These are phyloP conservation scores for Xylariaceae sp. DNA, from an alignment of 2,329 filamentous ascomycete species.

Conservation along the genomic window DNA sequence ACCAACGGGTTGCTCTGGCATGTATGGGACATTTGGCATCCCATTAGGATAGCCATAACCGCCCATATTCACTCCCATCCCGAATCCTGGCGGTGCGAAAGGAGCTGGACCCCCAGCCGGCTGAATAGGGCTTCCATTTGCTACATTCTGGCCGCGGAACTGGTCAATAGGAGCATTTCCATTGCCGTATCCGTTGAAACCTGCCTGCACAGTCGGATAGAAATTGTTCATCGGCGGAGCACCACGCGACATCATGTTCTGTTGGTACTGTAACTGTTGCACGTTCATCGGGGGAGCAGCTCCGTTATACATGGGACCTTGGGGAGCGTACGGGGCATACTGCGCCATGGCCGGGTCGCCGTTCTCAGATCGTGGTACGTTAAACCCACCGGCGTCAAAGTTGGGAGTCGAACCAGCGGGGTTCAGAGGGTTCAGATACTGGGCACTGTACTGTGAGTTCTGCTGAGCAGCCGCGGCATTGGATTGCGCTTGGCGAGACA, in stretches of 20 bases:
- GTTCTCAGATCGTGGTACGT: constrained; percentile 49
- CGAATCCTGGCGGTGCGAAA: constrained; percentile 32
- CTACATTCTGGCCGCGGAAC: constrained; percentile 49
- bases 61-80: constrained; percentile 30
- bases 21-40: constrained; percentile 49
- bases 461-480: constrained; percentile 32
- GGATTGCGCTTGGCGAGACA: constrained; percentile 49
- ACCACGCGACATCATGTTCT: constrained; percentile 52
- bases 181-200: constrained; percentile 50
- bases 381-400: constrained; percentile 50
- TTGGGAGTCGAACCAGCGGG: constrained; percentile 36
- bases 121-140: constrained; percentile 50
- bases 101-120: constrained; percentile 34
- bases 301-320: constrained; percentile 49
- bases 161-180: constrained; percentile 50
- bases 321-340: constrained; percentile 49
- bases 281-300: constrained; percentile 47
- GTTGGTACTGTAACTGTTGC: constrained; percentile 57
- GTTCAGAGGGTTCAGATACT: constrained; percentile 52
- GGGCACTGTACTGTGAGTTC: constrained; percentile 40
- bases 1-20: constrained; percentile 55
- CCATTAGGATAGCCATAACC: constrained; percentile 39
- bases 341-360: constrained; percentile 47
- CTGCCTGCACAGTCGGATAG: constrained; percentile 53
- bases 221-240: constrained; percentile 53